Percentiles rank a stretch among this genome's conserved stretches.
phyloP scores from a whole-genome alignment of 2,329 filamentous ascomycete genomes.

The Neoascochyta sp. region DNA sequence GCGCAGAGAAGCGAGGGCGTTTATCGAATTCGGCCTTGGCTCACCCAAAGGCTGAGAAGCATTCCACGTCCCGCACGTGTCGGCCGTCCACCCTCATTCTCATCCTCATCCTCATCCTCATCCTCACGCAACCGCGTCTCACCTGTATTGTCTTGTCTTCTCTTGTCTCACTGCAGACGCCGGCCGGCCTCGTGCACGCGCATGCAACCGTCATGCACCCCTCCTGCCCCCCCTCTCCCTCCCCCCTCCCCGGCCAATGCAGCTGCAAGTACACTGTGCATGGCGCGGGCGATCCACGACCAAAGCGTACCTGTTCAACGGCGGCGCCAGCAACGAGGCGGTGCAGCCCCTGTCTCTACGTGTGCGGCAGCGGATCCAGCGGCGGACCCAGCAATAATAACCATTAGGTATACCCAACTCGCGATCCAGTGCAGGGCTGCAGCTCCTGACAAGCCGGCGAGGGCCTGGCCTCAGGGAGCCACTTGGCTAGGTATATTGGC shows the following conservation, averaged over 20 bases:
- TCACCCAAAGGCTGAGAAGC: constrained; percentile 2
- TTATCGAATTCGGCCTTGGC: constrained; percentile 11
- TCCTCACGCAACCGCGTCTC: not conserved
- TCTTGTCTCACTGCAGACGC: not conserved
- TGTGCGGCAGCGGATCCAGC: constrained; percentile 8
- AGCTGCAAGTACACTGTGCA: constrained; percentile 1
- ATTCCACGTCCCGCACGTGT: constrained; percentile 7
- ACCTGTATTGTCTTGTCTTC: constrained; percentile 3
- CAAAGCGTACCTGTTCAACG: constrained; percentile 9
- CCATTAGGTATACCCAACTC: no score
- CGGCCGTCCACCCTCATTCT: no score
- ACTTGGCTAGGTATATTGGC: constrained; percentile 9
- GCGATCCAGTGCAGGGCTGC: constrained; percentile 10
- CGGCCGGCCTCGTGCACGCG: no score
- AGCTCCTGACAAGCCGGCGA: constrained; percentile 8
- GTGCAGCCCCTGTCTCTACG: no score
- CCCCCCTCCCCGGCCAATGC: not conserved
- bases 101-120: no score
- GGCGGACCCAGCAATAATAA: no score
- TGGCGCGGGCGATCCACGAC: constrained; percentile 3
- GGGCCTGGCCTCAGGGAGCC: constrained; percentile 5
- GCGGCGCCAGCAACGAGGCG: constrained; percentile 9
- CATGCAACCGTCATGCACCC: no score
- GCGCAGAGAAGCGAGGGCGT: constrained; percentile 7
- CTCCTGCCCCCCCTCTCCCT: not conserved